These are phyloP conservation scores for Leishmania arabica DNA, from an alignment of 208 protist genomes.

Conservation along the genomic window DNA sequence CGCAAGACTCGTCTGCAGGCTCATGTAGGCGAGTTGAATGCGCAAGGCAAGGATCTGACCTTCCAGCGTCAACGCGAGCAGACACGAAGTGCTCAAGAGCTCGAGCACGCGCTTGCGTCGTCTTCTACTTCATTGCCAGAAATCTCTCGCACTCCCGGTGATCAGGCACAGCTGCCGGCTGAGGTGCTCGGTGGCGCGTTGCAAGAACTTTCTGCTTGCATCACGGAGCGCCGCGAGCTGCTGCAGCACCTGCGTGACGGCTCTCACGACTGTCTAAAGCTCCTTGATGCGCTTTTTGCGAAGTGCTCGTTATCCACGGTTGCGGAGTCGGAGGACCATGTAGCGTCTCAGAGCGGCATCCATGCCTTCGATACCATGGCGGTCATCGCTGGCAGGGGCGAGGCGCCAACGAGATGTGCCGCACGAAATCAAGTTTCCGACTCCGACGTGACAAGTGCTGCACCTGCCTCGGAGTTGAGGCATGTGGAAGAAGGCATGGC, in stretches of 20 bases:
- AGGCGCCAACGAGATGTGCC: background rate
- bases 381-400: background rate
- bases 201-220: constrained; percentile 14
- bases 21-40: constrained; percentile 3
- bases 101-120: background rate
- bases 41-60: background rate
- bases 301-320: background rate
- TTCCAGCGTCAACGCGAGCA: constrained; percentile 5
- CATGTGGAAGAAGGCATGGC: background rate
- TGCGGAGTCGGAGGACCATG: background rate
- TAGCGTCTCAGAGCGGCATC: background rate
- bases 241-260: constrained; percentile 8
- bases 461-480: background rate
- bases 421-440: background rate
- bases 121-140: background rate
- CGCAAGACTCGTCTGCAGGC: constrained; percentile 6
- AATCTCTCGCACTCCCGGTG: background rate
- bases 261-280: background rate
- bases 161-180: background rate
- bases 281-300: background rate
- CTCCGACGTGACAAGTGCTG: background rate
- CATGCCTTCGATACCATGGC: background rate
- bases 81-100: background rate
- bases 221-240: constrained; percentile 12
- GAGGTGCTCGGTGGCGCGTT: background rate